These are phyloP conservation scores for Penicillium ochrochloron DNA, from an alignment of 495 filamentous ascomycete species.

Conservation along the genomic window DNA sequence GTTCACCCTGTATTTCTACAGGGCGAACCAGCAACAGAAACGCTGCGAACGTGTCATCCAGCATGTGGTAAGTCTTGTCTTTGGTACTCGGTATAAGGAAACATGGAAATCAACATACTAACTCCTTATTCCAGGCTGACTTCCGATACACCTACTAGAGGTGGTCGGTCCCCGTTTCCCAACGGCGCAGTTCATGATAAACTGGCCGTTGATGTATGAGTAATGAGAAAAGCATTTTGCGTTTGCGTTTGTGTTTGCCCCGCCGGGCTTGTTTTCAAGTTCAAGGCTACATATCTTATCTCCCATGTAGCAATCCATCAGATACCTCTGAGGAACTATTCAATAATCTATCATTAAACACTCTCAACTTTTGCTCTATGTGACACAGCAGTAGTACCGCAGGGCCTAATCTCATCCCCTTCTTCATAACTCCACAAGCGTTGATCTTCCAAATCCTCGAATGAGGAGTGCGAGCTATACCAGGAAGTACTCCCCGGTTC, in stretches of 20 bases:
- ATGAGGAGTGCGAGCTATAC: slow-evolving; percentile 18
- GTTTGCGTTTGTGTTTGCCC: neutral
- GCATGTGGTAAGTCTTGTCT: slow-evolving; percentile 45
- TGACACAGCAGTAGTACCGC: neutral
- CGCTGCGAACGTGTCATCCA: slow-evolving; percentile 57
- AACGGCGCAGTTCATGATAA: neutral
- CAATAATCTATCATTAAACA: slow-evolving; percentile 8
- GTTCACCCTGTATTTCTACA: slow-evolving; percentile 67
- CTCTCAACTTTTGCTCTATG: neutral
- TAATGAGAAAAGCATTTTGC: neutral
- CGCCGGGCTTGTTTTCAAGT: neutral
- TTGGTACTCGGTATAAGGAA: neutral
- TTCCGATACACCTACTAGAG: slow-evolving; percentile 58
- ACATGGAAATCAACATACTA: neutral
- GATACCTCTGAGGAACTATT: neutral
- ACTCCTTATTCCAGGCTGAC: slow-evolving; percentile 30
- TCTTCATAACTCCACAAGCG: slow-evolving; percentile 18
- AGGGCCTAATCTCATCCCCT: neutral
- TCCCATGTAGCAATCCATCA: neutral
- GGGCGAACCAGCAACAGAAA: slow-evolving; percentile 58
- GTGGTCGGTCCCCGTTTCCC: neutral
- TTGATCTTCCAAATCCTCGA: slow-evolving; percentile 29
- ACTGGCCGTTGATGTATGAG: neutral
- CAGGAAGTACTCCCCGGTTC: slow-evolving; percentile 4
- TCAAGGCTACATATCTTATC: neutral